Conservation (phyloP, 257 asterid species). For the Paraleonurus japonicus region DNA sequence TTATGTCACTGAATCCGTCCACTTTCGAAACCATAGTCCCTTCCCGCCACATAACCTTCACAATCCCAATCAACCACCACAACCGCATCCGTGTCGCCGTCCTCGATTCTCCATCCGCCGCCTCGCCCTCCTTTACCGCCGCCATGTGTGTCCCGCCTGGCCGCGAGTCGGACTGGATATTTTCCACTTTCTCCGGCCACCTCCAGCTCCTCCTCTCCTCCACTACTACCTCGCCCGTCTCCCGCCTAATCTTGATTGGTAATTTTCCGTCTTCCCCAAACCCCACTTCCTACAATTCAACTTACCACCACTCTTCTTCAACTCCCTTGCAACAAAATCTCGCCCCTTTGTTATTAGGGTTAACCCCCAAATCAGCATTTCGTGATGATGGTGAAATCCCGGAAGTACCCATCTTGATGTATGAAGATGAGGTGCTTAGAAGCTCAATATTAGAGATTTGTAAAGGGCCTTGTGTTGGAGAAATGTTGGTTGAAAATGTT, state of each 20-base stretch:
- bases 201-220: slow-evolving; percentile 72
- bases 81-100: slow-evolving; percentile 59
- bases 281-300: slow-evolving; percentile 37
- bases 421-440: slow-evolving; percentile 63
- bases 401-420: slow-evolving; percentile 56
- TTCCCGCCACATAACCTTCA: slow-evolving; percentile 69
- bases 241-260: slow-evolving; percentile 71
- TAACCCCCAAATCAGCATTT: slow-evolving; percentile 62
- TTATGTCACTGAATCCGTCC: slow-evolving; percentile 49
- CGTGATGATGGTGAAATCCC: slow-evolving; percentile 35
- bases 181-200: slow-evolving; percentile 77
- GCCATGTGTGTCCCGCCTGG: slow-evolving; percentile 73
- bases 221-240: slow-evolving; percentile 41
- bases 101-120: slow-evolving; percentile 60
- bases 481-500: slow-evolving; percentile 73
- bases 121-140: slow-evolving; percentile 33
- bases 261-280: slow-evolving; percentile 23
- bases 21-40: slow-evolving; percentile 59
- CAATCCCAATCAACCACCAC: slow-evolving; percentile 46
- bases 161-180: slow-evolving; percentile 89
- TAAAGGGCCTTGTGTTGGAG: slow-evolving; percentile 65
- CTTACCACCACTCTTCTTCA: neutral
- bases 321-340: slow-evolving; percentile 17
- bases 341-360: slow-evolving; percentile 49
- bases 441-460: slow-evolving; percentile 56